Evolutionary conservation across 108 stramenopile species (phyloP), one percentile per base, ranked within the genome.

Genomic region (Stephanodiscus minutulus): DNA sequence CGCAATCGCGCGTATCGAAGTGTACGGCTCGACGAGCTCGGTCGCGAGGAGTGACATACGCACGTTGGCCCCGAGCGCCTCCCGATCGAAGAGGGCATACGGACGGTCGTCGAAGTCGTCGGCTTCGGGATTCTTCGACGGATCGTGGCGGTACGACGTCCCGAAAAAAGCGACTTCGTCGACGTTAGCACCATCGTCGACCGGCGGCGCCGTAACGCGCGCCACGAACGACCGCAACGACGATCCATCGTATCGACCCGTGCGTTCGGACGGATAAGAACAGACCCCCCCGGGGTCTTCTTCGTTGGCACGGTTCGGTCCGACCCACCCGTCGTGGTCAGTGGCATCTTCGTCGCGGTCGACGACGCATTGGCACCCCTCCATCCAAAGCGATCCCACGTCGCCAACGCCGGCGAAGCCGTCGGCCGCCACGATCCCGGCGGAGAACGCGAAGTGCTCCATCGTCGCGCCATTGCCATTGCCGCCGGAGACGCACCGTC

Each of bases 1-100:
- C 46, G 87, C 84, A 58, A 89, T 79, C 7, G 58, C 73, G 24
- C 78, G 69, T 27, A 93, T 68, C 3, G 83, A 48, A 58, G 95
- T 87, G 71, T 96, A 98, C 18, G 98, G 97, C 74, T 97, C 82
- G 0, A 95, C 95, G 20, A 96, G 58, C 63, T 99, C 98, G 4
- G 87, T 79, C 12, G 88, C 73, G 47, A 90, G 41, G 29, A 99
- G 76, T 0, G 91, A 83, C 53, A 98, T 73, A 15, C 92, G 91
- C 59, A 98, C 79, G 59, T 98, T 98, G 17, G 91, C 72, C 27
- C 96, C 86, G 12, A 98, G 82, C 77, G 94, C 92, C 0, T 94
- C 95, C 61, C 93, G 87, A 17, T 77, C 90, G 0, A 25, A 70
- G 35, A 60, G 25, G 12, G 33, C 60, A 59, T 47, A n/a, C 11